Evolutionary conservation across 2,329 filamentous ascomycete genomes (phyloP), one percentile per base, ranked within the genome.

Genomic region (Apiospora rasikravindrae): DNA sequence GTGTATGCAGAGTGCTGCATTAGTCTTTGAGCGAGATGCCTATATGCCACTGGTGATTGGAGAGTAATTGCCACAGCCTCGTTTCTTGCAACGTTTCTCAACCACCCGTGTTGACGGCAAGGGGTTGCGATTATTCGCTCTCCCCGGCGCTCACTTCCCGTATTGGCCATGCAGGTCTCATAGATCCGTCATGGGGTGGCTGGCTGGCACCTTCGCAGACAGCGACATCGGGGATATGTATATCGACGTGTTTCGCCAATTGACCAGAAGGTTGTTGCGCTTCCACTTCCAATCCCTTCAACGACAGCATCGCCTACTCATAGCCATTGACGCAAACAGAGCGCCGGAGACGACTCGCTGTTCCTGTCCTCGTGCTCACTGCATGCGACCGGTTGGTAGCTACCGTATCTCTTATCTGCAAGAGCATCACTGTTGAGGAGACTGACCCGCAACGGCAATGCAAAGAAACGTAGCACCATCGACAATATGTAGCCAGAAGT

Each of bases 21-120:
- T 64, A 64, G 57, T 64, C 57, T 40, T 61, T 33, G 57, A 64
- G 57, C 33, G 33, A 64, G 10, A 64, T 10, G 13, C 33, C 33
- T n/a, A 24, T 19, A 40, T 64, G 57, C 57, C 22, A n/a, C n/a
- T 24, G 57, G 57, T 40, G 57, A 64, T 64, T 64, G 57, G 57
- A 64, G 57, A 37, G 29, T 64, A 37, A 37, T n/a, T n/a, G 57
- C 24, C 57, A 64, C 33, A 64, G 57, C 57, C 57, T 64, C 57
- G 33, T 64, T 64, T 64, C 29, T 64, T 40, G 57, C 57, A 64
- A 64, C 33, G 57, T 64, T 64, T 64, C 57, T 40, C 57, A 64
- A 64, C 57, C 57, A 64, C 33, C n/a, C 57, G 57, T 40, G 29
- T 24, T n/a, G 57, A 64, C 57, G 57, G 57, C 57, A 64, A 64